These are phyloP conservation scores for Lentinula edodes DNA, from an alignment of 768 basidiomycete genomes.

Conservation along the genomic window DNA sequence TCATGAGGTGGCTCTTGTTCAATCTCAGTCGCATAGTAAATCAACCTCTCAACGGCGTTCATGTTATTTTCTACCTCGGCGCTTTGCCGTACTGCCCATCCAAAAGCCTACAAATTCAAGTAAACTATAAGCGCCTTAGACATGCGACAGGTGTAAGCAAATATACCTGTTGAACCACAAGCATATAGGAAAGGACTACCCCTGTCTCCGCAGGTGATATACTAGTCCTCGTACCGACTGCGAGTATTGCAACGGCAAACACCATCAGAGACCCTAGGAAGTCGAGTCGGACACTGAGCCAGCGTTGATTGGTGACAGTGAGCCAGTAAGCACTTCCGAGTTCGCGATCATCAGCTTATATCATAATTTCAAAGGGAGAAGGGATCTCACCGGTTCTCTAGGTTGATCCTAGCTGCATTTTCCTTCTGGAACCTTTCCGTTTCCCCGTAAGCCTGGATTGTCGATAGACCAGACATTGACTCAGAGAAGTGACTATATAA, in stretches of 20 bases:
- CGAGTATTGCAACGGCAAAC: slow-evolving; percentile 44
- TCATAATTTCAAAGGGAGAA: too few species aligned
- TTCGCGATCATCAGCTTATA: slow-evolving; percentile 19
- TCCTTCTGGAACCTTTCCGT: slow-evolving; percentile 14
- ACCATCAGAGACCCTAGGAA: slow-evolving; percentile 39
- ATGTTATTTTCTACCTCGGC: slow-evolving; percentile 34
- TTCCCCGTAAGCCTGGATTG: slow-evolving; percentile 29
- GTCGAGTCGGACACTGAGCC: slow-evolving; percentile 24
- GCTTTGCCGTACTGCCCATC: slow-evolving; percentile 30
- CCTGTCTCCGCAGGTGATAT: slow-evolving; percentile 43
- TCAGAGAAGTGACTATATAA: slow-evolving; percentile 11
- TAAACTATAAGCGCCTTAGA: too few species aligned
- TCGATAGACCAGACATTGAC: slow-evolving; percentile 30
- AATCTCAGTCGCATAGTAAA: slow-evolving; percentile 64
- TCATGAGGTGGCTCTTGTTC: slow-evolving; percentile 35
- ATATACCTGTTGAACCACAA: slow-evolving; percentile 6
- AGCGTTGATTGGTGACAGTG: slow-evolving; percentile 32
- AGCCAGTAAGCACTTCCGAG: slow-evolving; percentile 37
- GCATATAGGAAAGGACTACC: slow-evolving; percentile 46
- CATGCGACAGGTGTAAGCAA: too few species aligned
- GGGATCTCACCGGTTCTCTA: too few species aligned
- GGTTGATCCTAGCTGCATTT: too few species aligned
- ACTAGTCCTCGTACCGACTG: slow-evolving; percentile 33
- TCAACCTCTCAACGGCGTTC: slow-evolving; percentile 68
- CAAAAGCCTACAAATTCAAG: too few species aligned